Evolutionary conservation across 2,329 filamentous ascomycete species (phyloP).

Genomic region (Alternaria conjuncta): DNA sequence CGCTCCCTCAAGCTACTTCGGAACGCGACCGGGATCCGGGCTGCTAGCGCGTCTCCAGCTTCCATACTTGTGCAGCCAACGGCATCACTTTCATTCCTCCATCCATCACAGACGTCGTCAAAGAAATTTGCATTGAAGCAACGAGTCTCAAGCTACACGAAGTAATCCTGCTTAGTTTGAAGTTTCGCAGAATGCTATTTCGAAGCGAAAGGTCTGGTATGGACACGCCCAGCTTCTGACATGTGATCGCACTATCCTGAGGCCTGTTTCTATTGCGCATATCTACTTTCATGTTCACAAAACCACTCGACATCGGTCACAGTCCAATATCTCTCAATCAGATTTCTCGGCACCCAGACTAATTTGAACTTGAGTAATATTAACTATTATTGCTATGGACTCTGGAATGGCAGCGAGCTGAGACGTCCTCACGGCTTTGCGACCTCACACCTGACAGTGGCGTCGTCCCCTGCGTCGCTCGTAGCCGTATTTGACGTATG

Average conservation of each 20-base stretch:
- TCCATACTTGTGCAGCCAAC: background rate
- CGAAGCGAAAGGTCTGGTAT: background rate
- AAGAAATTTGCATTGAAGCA: background rate
- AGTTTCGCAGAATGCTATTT: background rate
- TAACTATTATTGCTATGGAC: too few species aligned
- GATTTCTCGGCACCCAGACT: too few species aligned
- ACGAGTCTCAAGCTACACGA: background rate
- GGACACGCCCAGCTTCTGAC: background rate
- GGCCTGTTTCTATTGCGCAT: too few species aligned
- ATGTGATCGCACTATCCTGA: background rate
- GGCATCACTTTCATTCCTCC: background rate
- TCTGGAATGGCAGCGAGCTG: background rate
- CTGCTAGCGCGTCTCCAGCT: background rate
- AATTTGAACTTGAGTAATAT: too few species aligned
- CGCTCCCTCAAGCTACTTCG: conserved; percentile 16
- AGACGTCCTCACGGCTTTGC: too few species aligned
- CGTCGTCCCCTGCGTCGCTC: background rate
- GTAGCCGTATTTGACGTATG: background rate
- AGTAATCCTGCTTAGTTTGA: rapidly evolving
- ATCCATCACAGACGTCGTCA: background rate
- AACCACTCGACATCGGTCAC: too few species aligned
- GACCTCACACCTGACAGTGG: too few species aligned
- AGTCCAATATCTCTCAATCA: too few species aligned
- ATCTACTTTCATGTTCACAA: too few species aligned
- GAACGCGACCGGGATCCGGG: conserved; percentile 23